A percentile compares a stretch with the other conserved stretches of the same genome.
Evolutionary conservation across 352 stramenopile genomes (phyloP).

Genomic region (Pythium aquatile): DNA sequence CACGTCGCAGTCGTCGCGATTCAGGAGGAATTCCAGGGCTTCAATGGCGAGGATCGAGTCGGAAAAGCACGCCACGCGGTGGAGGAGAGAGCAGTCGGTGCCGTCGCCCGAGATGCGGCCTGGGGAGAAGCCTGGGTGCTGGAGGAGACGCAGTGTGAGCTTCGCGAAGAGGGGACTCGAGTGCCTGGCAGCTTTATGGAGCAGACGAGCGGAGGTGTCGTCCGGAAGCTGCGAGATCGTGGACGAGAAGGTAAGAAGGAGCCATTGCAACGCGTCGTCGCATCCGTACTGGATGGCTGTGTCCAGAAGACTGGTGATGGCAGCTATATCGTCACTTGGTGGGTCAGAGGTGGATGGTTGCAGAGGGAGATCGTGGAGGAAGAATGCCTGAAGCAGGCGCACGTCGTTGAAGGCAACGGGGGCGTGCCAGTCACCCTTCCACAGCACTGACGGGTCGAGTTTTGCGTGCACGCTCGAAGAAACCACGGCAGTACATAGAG

Average conservation of each 20-base stretch:
- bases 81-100: conserved; percentile 43
- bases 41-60: conserved; percentile 21
- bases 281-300: conserved; percentile 32
- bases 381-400: neutral
- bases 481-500: too few species aligned
- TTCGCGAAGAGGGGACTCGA: conserved; percentile 32
- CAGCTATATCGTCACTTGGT: neutral
- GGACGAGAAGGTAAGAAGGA: conserved; percentile 18
- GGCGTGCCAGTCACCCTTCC: conserved; percentile 3
- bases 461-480: neutral
- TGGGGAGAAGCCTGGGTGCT: conserved; percentile 21
- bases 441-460: neutral
- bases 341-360: neutral
- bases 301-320: conserved; percentile 21
- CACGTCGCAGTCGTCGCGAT: conserved; percentile 32
- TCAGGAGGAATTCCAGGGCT: conserved; percentile 32
- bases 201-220: neutral
- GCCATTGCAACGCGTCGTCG: conserved; percentile 42
- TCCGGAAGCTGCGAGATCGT: neutral
- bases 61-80: conserved; percentile 47
- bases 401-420: conserved; percentile 13
- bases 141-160: conserved; percentile 46
- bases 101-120: conserved; percentile 54
- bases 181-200: conserved; percentile 26
- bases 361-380: conserved; percentile 1